A percentile compares a stretch with the other conserved stretches of the same genome.
Evolutionary conservation across 192 early-diverging fungal species (phyloP).

Genomic region (Rhizoclosmatium globosum): DNA sequence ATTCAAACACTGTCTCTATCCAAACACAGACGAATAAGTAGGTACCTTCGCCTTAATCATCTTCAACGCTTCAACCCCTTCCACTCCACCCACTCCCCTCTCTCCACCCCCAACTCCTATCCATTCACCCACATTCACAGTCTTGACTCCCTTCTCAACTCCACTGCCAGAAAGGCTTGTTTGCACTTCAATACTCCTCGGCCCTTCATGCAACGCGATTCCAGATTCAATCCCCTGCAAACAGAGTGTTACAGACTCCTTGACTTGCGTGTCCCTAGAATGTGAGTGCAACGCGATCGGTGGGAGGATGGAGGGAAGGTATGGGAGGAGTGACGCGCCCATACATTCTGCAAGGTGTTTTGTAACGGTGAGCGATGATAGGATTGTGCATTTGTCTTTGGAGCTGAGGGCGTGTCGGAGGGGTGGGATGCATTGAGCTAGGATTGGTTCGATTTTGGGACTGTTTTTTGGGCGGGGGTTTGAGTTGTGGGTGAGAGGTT

Average conservation of each 20-base stretch:
- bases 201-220: constrained; percentile 2
- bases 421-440: constrained; percentile 27
- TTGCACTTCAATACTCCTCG: background rate
- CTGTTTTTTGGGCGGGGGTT: constrained; percentile 5
- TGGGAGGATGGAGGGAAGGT: constrained; percentile 36
- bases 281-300: constrained; percentile 41
- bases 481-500: background rate
- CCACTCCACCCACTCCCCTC: constrained; percentile 11
- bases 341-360: constrained; percentile 23
- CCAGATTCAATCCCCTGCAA: constrained; percentile 38
- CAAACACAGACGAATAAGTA: constrained; percentile 42
- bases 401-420: constrained; percentile 38
- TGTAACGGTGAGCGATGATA: constrained; percentile 26
- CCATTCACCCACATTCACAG: constrained; percentile 29
- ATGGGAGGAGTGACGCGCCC: constrained; percentile 22
- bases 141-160: constrained; percentile 17
- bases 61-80: constrained; percentile 33
- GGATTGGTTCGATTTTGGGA: constrained; percentile 39
- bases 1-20: background rate
- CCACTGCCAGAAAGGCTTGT: constrained; percentile 2
- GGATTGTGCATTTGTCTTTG: constrained; percentile 28
- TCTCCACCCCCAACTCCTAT: constrained; percentile 39
- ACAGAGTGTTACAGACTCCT: constrained; percentile 35
- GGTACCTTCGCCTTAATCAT: constrained; percentile 44
- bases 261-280: constrained; percentile 24